These are phyloP conservation scores for Lactarius deliciosus DNA, from an alignment of 768 basidiomycete species.

Conservation along the genomic window DNA sequence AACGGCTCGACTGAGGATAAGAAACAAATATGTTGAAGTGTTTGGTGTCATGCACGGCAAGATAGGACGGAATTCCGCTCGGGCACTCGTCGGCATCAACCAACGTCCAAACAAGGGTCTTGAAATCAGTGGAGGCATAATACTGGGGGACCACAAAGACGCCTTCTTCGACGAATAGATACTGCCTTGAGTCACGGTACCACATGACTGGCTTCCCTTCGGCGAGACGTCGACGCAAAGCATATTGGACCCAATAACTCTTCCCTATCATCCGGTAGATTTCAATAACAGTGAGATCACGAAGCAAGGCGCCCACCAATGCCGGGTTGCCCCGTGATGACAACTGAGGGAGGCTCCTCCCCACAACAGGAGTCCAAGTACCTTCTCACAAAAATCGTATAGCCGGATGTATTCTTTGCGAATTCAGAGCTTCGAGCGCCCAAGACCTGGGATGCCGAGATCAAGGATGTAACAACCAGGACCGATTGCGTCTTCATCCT, in stretches of 20 bases:
- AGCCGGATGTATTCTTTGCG: not conserved
- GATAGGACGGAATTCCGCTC: no score
- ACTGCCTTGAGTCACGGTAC: not conserved
- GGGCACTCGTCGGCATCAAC: no score
- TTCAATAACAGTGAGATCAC: not conserved
- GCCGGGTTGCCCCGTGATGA: not conserved
- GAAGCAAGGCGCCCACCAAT: not conserved
- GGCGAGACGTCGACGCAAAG: not conserved
- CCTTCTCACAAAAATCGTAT: no score
- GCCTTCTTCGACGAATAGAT: no score
- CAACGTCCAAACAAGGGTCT: no score
- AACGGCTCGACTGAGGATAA: no score
- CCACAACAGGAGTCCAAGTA: no score
- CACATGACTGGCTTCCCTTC: not conserved
- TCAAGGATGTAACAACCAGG: not conserved
- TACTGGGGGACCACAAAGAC: no score
- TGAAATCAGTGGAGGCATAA: no score
- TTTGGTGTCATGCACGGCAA: no score
- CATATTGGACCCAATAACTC: not conserved
- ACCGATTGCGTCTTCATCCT: not conserved
- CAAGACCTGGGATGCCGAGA: not conserved
- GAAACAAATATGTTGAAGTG: no score
- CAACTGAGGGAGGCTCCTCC: not conserved
- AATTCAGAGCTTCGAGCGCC: not conserved
- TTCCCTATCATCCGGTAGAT: not conserved